Conservation (phyloP, 345 rosid genomes). For the Eucalyptus pumila region DNA sequence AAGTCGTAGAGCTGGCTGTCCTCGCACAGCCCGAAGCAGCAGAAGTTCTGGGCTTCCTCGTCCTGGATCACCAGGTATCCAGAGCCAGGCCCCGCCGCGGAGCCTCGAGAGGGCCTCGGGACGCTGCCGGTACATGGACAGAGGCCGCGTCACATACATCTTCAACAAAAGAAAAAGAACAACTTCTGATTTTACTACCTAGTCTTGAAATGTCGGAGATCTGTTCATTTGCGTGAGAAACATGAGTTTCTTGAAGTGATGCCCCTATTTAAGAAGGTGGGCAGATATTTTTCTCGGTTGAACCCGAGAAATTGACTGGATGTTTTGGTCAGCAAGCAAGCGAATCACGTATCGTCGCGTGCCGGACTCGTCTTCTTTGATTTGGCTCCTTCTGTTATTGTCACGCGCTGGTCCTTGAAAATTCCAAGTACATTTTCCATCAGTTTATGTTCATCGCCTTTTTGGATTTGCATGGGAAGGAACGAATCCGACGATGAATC, state of each 20-base stretch:
- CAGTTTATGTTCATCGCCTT: not conserved
- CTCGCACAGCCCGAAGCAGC: conserved; percentile 13
- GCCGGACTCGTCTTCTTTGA: no score
- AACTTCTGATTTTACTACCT: not conserved
- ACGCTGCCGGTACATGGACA: conserved; percentile 18
- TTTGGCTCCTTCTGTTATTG: not conserved
- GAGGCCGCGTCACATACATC: conserved; percentile 45
- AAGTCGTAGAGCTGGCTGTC: not conserved
- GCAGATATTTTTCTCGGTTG: no score
- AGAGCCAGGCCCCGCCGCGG: conserved; percentile 31
- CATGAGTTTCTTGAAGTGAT: not conserved
- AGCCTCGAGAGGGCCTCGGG: conserved; percentile 3
- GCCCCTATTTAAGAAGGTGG: not conserved
- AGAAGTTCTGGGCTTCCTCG: conserved; percentile 17
- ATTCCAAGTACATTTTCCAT: not conserved
- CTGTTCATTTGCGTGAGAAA: not conserved
- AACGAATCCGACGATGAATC: no score
- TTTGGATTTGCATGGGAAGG: not conserved
- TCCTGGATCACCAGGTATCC: conserved; percentile 31
- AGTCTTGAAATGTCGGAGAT: not conserved
- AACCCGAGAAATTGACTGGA: no score
- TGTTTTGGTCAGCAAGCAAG: no score
- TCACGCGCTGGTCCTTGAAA: not conserved
- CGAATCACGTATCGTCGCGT: no score
- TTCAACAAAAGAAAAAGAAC: not conserved